Evolutionary conservation across 129 eudicot genomes (phyloP), one percentile per base, ranked within the genome.

Genomic region (Oenanthe sinensis): DNA sequence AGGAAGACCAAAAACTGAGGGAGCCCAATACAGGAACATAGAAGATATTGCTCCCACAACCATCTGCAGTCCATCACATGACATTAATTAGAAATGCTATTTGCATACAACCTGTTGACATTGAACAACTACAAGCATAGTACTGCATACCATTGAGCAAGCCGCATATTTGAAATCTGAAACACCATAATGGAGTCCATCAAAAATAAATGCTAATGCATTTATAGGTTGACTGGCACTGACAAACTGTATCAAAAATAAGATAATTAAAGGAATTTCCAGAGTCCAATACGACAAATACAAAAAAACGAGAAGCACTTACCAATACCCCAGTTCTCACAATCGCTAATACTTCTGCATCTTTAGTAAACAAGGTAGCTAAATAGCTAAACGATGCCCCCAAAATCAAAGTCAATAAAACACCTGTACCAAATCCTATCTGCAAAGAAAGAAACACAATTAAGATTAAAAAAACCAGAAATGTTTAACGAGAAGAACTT

Each of bases 141-240:
- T 46, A 48, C 58, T 65, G 3, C 77, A 46, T 87, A 95, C 99
- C 99, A 92, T 95, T 63, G 99, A 92, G 77, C 75, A 78, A 62
- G 99, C 97, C 28, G 99, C 96, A 79, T 91, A 95, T 36, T 89
- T 89, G 81, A 95, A 95, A 79, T 95, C 99, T 52, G 97, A 95
- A 75, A 89, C 97, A 67, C 99, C 99, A 69, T 88, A 95, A 80
- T 95, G 97, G 82, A 95, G 90, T 69, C 99, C 99, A 79, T 95
- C 99, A 75, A 88, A 87, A 44, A 95, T 88, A 85, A 90, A 95
- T 67, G 99, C 99, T 70, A 95, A 78, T 69, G 99, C 90, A 84
- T 90, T 95, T 79, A 95, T 50, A 62, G 99, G 99, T 80, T 92
- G 97, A 77, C 96, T 95, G 55, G 89, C 96, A 72, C 96, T 82